Evolutionary conservation across 495 filamentous ascomycete species (phyloP).

Genomic region (Trichoderma virens): DNA sequence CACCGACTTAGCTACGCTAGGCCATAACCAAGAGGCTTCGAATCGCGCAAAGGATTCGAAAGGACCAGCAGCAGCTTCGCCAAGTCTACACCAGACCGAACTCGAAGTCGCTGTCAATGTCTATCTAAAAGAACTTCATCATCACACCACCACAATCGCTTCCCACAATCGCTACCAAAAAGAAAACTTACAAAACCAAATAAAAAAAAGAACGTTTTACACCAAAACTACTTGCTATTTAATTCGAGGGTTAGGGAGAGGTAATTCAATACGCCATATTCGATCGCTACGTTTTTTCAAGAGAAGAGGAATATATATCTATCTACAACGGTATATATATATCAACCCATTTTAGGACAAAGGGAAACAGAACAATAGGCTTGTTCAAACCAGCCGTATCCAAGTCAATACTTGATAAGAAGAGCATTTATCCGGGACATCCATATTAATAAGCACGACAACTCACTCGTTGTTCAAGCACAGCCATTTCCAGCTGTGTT

Average conservation of each 20-base stretch:
- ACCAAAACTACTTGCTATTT: not conserved
- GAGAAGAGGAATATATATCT: not conserved
- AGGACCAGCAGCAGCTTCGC: not conserved
- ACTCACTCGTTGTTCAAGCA: not conserved
- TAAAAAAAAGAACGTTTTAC: slow-evolving; percentile 8
- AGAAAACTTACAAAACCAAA: slow-evolving; percentile 19
- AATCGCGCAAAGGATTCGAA: not conserved
- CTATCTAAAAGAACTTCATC: not conserved
- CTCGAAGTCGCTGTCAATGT: slow-evolving; percentile 1
- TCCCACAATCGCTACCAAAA: slow-evolving; percentile 24
- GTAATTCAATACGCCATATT: not conserved
- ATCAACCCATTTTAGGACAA: not conserved
- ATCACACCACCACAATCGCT: slow-evolving; percentile 22
- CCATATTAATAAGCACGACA: not conserved
- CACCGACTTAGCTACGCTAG: not conserved
- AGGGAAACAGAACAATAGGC: not conserved
- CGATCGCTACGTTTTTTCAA: not conserved
- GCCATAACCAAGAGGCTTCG: not conserved
- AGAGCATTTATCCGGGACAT: not conserved
- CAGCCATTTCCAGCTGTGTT: slow-evolving; percentile 2
- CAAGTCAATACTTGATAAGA: not conserved
- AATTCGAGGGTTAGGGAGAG: not conserved
- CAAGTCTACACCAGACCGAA: not conserved
- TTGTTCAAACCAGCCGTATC: not conserved
- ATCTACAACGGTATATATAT: no score